phyloP scores from a whole-genome alignment of 2,329 filamentous ascomycete species.

The Sporothrix inflata region DNA sequence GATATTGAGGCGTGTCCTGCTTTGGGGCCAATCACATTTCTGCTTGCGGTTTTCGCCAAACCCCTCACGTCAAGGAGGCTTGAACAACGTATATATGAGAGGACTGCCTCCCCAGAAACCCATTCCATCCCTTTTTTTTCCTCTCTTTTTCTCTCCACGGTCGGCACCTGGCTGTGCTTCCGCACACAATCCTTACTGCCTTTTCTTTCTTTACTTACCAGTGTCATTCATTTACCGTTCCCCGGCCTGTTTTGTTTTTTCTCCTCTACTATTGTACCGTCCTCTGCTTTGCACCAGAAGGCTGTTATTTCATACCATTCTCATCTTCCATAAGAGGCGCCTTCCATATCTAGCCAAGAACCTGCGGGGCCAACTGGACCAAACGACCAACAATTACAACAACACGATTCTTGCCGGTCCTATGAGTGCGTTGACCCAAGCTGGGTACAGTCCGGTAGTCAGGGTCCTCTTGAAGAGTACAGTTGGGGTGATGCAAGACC shows the following conservation, averaged over 20 bases:
- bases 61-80: not conserved
- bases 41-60: not conserved
- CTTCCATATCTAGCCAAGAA: slow-evolving; percentile 8
- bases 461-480: slow-evolving; percentile 15
- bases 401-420: not conserved
- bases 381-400: not conserved
- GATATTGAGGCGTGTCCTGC: slow-evolving; percentile 24
- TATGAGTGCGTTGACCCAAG: not conserved
- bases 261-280: not conserved
- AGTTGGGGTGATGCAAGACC: not conserved
- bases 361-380: not conserved
- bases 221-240: slow-evolving; percentile 1
- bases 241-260: not conserved
- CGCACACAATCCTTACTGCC: slow-evolving; percentile 4
- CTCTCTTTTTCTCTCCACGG: slow-evolving; percentile 14
- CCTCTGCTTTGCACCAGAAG: not conserved
- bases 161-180: slow-evolving; percentile 23
- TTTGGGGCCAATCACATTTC: not conserved
- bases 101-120: not conserved
- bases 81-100: not conserved
- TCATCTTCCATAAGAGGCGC: not conserved
- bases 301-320: not conserved
- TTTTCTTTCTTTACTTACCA: not conserved
- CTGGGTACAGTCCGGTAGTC: slow-evolving; percentile 9
- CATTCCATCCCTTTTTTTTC: not conserved